Conservation (phyloP, 1,139 yeast species). For the Magnusiomyces clavatus region DNA sequence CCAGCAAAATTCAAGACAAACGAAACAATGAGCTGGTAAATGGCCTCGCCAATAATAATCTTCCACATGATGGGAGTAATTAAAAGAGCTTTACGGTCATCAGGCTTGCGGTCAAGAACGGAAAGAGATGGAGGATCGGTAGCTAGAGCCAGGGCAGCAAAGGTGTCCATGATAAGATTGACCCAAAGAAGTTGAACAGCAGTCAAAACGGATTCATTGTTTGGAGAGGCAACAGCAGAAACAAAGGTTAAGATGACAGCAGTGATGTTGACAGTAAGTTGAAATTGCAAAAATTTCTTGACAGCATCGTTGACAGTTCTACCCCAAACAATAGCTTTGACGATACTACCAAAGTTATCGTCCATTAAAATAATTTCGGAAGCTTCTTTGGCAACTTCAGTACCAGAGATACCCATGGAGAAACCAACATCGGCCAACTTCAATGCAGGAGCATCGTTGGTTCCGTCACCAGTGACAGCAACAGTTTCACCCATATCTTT, state of each 20-base stretch:
- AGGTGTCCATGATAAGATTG: conserved; percentile 93
- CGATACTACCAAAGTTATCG: conserved; percentile 91
- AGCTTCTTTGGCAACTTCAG: conserved; percentile 78
- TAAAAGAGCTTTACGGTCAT: conserved; percentile 71
- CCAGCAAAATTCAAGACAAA: conserved; percentile 80
- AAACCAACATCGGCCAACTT: conserved; percentile 79
- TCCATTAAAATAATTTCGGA: conserved; percentile 80
- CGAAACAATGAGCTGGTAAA: conserved; percentile 69
- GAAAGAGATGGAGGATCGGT: conserved; percentile 92
- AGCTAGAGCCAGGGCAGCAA: conserved; percentile 95
- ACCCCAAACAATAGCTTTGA: conserved; percentile 99
- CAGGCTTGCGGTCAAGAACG: conserved; percentile 74
- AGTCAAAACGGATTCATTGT: conserved; percentile 79
- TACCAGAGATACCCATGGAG: conserved; percentile 77
- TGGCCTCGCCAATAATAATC: conserved; percentile 87
- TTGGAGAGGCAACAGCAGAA: conserved; percentile 78
- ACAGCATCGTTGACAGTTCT: conserved; percentile 93
- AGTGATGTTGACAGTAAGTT: conserved; percentile 89
- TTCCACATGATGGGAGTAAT: conserved; percentile 96
- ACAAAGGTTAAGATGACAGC: conserved; percentile 92
- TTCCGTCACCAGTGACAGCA: conserved; percentile 98
- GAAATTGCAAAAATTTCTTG: conserved; percentile 92
- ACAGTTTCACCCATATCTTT: conserved; percentile 83
- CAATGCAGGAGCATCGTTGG: conserved; percentile 63
- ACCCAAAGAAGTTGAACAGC: conserved; percentile 98